Evolutionary conservation across 2,329 filamentous ascomycete species (phyloP).

Genomic region (Colletotrichum sp.): DNA sequence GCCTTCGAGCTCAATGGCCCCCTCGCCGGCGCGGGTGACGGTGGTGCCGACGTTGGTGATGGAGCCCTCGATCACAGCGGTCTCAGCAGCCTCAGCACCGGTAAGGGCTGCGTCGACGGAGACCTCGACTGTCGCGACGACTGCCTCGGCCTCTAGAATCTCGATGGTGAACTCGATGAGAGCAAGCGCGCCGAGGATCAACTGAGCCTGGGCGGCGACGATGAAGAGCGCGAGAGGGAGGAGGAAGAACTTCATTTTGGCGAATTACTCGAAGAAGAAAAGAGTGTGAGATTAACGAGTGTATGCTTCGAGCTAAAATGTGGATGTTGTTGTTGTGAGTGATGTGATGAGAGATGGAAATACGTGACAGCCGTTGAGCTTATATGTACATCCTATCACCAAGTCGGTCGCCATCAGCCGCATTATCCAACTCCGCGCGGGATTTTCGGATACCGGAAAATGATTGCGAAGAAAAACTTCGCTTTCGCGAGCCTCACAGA

Average conservation of each 20-base stretch:
- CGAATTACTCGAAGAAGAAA: accelerated
- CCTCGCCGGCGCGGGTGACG: background rate
- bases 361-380: background rate
- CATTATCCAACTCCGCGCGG: background rate
- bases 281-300: background rate
- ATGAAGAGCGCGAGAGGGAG: background rate
- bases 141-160: background rate
- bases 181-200: background rate
- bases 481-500: background rate
- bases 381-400: background rate
- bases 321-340: background rate
- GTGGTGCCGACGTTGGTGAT: background rate
- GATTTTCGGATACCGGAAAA: background rate
- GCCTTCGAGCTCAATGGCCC: background rate
- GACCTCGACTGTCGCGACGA: background rate
- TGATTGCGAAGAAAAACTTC: background rate
- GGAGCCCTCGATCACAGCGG: background rate
- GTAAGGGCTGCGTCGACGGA: background rate
- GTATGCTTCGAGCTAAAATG: background rate
- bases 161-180: background rate
- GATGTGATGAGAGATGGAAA: background rate
- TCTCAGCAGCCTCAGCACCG: background rate
- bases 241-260: background rate
- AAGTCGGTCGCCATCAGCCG: background rate
- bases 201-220: background rate